A percentile compares a stretch with the other conserved stretches of the same genome.
Evolutionary conservation across 164 flowering plant species (phyloP).

Genomic region (Sextonia rubra): DNA sequence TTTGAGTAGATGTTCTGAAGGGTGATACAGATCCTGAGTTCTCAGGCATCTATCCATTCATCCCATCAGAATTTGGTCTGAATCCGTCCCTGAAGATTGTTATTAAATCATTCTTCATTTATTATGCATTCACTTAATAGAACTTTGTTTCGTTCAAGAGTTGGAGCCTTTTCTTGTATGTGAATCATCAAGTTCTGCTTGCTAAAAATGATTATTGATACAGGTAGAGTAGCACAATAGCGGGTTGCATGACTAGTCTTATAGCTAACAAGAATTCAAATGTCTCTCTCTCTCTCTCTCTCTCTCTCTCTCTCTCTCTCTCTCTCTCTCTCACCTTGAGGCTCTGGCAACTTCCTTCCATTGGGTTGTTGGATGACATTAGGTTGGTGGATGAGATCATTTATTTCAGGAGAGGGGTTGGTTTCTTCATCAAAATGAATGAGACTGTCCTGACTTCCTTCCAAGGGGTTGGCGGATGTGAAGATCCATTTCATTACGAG

Average conservation of each 20-base stretch:
- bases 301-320: neutral
- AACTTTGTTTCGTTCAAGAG: slow-evolving; percentile 3
- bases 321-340: neutral
- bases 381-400: no score
- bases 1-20: neutral
- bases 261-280: neutral
- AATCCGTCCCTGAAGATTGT: neutral
- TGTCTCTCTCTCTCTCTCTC: neutral
- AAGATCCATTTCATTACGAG: slow-evolving; percentile 3
- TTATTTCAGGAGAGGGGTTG: no score
- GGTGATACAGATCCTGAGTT: neutral
- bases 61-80: neutral
- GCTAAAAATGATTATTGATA: neutral
- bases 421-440: neutral
- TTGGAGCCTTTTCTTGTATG: slow-evolving; percentile 10
- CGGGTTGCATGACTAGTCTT: neutral
- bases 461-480: slow-evolving; percentile 14
- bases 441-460: slow-evolving; percentile 17
- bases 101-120: slow-evolving; percentile 4
- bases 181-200: neutral
- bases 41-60: slow-evolving; percentile 1
- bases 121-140: slow-evolving; percentile 1
- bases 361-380: no score
- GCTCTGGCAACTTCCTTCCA: no score
- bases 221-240: neutral